Percentiles rank a stretch among this genome's conserved stretches.
Conservation (phyloP, 495 filamentous ascomycete species). For the Tuber umbilicatum region DNA sequence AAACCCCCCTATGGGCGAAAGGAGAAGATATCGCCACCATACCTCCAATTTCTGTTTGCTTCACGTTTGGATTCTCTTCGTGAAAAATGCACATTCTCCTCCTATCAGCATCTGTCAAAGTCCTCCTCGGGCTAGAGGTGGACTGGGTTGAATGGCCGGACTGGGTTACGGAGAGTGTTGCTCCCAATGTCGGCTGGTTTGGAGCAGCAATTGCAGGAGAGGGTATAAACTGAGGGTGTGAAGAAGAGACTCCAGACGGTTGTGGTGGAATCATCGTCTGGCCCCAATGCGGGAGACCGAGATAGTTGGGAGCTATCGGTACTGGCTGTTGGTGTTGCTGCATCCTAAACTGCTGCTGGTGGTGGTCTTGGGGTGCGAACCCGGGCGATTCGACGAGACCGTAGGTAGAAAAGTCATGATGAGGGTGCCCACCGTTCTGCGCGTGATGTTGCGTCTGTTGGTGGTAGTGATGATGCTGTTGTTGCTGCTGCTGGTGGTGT, state of each 20-base stretch:
- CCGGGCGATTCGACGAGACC: constrained; percentile 37
- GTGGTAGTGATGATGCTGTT: constrained; percentile 40
- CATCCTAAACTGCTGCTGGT: constrained; percentile 33
- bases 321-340: constrained; percentile 36
- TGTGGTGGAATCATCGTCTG: constrained; percentile 32
- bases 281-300: constrained; percentile 39
- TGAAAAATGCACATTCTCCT: constrained; percentile 93
- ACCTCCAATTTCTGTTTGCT: constrained; percentile 98
- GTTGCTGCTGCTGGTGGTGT: constrained; percentile 37
- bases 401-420: constrained; percentile 48
- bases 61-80: constrained; percentile 86
- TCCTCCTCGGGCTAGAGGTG: constrained; percentile 67
- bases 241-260: constrained; percentile 13
- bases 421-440: constrained; percentile 49
- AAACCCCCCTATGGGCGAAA: neutral
- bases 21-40: constrained; percentile 40
- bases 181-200: constrained; percentile 48
- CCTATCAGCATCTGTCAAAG: constrained; percentile 86
- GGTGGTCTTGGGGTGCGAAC: constrained; percentile 34
- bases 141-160: constrained; percentile 41
- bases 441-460: constrained; percentile 48
- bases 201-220: constrained; percentile 49
- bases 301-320: constrained; percentile 38
- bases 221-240: constrained; percentile 31
- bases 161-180: constrained; percentile 49